phyloP scores from a whole-genome alignment of 2,329 filamentous ascomycete species.

The Phaeophleospora eucalypticola region DNA sequence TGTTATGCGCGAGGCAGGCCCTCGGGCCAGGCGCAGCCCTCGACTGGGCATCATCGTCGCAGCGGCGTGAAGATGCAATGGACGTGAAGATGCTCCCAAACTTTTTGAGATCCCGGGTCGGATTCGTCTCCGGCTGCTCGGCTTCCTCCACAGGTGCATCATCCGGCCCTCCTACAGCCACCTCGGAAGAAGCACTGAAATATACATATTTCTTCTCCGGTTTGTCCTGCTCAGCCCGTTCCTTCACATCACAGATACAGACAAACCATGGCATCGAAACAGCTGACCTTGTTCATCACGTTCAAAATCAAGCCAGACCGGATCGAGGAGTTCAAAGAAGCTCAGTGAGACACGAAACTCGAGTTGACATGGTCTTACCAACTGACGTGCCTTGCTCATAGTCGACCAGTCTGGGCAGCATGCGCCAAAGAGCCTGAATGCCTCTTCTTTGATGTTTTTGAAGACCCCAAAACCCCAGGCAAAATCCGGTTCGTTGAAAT shows the following conservation, averaged over 20 bases:
- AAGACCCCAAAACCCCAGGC: slow-evolving; percentile 11
- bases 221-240: too few species aligned
- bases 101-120: too few species aligned
- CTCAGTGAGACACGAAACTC: slow-evolving; percentile 10
- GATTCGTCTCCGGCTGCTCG: too few species aligned
- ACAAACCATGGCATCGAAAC: background rate
- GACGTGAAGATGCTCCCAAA: too few species aligned
- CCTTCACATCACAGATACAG: too few species aligned
- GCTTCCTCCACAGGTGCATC: too few species aligned
- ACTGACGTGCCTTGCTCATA: too few species aligned
- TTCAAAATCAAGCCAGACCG: slow-evolving; percentile 19
- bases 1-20: slow-evolving; percentile 21
- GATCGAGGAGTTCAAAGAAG: slow-evolving; percentile 20
- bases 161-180: too few species aligned
- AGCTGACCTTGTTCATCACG: slow-evolving; percentile 22
- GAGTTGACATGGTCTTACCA: too few species aligned
- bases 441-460: slow-evolving; percentile 21
- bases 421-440: slow-evolving; percentile 19
- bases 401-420: slow-evolving; percentile 20
- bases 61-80: too few species aligned
- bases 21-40: slow-evolving; percentile 38
- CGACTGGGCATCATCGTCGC: slow-evolving; percentile 45
- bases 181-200: too few species aligned
- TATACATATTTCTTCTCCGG: too few species aligned
- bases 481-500: slow-evolving; percentile 22